Percentiles rank a stretch among this genome's conserved stretches.
Evolutionary conservation across 75 land plant genomes (phyloP).

Genomic region (Picea sitchensis): DNA sequence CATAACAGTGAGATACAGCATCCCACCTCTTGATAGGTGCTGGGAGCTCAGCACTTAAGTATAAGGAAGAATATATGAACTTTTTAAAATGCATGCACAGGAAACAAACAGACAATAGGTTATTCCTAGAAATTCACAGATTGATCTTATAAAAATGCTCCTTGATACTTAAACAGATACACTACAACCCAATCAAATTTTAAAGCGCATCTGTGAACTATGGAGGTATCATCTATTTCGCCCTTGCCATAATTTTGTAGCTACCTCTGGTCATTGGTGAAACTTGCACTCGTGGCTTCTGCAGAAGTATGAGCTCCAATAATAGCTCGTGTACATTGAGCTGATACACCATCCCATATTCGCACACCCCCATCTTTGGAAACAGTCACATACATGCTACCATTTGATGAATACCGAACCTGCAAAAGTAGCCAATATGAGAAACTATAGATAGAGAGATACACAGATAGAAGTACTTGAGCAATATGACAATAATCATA

Average conservation of each 20-base stretch:
- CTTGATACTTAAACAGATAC: not conserved
- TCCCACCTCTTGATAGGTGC: too few species aligned
- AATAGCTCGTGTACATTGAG: constrained; percentile 77
- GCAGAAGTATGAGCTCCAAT: constrained; percentile 75
- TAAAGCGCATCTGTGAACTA: too few species aligned
- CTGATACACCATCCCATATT: constrained; percentile 80
- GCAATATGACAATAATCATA: not conserved
- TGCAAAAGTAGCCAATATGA: constrained; percentile 17
- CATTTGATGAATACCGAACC: constrained; percentile 78
- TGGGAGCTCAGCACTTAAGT: too few species aligned
- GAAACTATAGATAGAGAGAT: not conserved
- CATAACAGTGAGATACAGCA: too few species aligned
- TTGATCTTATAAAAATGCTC: not conserved
- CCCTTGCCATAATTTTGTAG: too few species aligned
- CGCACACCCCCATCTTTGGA: constrained; percentile 92
- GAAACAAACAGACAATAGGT: not conserved
- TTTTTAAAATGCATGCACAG: not conserved
- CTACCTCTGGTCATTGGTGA: constrained; percentile 84
- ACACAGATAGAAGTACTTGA: not conserved
- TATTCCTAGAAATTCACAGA: not conserved
- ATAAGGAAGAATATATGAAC: too few species aligned
- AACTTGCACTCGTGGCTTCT: constrained; percentile 84
- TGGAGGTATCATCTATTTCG: too few species aligned
- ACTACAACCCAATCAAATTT: not conserved
- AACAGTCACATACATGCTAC: constrained; percentile 89